Evolutionary conservation across 176 grass and related monocot genomes (phyloP), one percentile per base, ranked within the genome.

Genomic region (Oryza longistaminata): DNA sequence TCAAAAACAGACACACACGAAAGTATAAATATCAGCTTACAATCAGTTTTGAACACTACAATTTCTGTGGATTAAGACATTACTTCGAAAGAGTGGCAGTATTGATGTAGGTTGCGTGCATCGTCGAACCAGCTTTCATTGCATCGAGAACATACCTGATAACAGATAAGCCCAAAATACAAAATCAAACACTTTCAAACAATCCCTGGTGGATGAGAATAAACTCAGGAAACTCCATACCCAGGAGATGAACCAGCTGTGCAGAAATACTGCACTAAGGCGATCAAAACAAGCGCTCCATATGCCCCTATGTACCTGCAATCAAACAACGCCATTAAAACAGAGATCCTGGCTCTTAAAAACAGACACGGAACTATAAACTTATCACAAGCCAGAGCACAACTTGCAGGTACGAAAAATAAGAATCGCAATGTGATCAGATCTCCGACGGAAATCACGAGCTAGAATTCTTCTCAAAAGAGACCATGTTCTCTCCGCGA

Each of bases 231-330:
- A 78, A 65, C 49, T 29, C 46, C 39, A 91, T 92, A 98, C 96
- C 93, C 96, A 73, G 96, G 96, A 35, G 91, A 91, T 74, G 96
- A 94, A 60, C 82, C 86, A 82, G 91, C 82, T 68, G 96, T 95
- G 65, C 83, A 89, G 67, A 98, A 87, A 87, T 95, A 98, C 40
- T 95, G 96, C 10, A 64, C 69, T 83, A 98, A 53, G 31, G 96
- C 66, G 11, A 83, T 79, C 62, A 92, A 64, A 92, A 98, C 71
- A 76, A 98, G 80, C 48, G 84, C 72, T 66, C 89, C 88, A 49
- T 98, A 98, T 25, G 74, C 58, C 7, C 85, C 87, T 19, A 87
- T 88, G 82, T 91, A 95, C 96, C 96, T 98, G 80, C 10, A 92
- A 90, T 46, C 27, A 74, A 83, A 72, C 50, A 33, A 72, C 39